Conservation (phyloP, 2,329 filamentous ascomycete genomes). For the Ceratocystis papillata region DNA sequence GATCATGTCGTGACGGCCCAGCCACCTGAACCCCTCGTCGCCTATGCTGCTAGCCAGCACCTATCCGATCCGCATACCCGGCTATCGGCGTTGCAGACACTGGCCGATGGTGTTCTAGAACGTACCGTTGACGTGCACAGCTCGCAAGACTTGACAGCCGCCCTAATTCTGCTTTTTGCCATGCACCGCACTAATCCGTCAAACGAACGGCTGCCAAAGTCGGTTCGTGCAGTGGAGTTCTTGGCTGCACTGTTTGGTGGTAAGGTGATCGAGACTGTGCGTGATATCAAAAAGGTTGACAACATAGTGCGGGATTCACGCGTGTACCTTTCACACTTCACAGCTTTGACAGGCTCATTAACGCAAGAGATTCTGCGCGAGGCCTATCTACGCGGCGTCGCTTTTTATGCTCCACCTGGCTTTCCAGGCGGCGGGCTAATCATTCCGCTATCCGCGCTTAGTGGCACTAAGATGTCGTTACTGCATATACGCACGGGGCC, state of each 20-base stretch:
- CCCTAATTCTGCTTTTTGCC: slow-evolving; percentile 17
- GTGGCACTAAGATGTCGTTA: slow-evolving; percentile 14
- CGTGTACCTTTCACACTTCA: slow-evolving; percentile 23
- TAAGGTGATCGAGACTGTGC: background rate
- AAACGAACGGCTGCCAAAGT: slow-evolving; percentile 9
- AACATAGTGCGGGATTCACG: background rate
- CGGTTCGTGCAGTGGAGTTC: slow-evolving; percentile 7
- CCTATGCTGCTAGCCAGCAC: slow-evolving; percentile 19
- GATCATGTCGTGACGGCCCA: slow-evolving; percentile 21
- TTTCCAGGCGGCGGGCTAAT: slow-evolving; percentile 19
- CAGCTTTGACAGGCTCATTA: background rate
- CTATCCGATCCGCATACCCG: slow-evolving; percentile 14
- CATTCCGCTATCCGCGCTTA: slow-evolving; percentile 18
- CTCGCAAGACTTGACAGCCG: slow-evolving; percentile 18
- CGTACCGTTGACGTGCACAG: slow-evolving; percentile 13
- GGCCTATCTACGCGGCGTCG: slow-evolving; percentile 17
- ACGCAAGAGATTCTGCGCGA: slow-evolving; percentile 14
- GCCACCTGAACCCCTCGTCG: slow-evolving; percentile 21
- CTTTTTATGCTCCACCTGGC: slow-evolving; percentile 10
- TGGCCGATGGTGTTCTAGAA: slow-evolving; percentile 14
- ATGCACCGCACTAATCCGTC: slow-evolving; percentile 16
- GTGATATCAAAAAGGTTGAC: background rate
- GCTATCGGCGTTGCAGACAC: slow-evolving; percentile 14
- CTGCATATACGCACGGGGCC: slow-evolving; percentile 16
- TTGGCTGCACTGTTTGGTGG: slow-evolving; percentile 13